Percentiles rank a stretch among this genome's conserved stretches.
These are phyloP conservation scores for Scutellaria baicalensis DNA, from an alignment of 257 asterid species.

Conservation along the genomic window DNA sequence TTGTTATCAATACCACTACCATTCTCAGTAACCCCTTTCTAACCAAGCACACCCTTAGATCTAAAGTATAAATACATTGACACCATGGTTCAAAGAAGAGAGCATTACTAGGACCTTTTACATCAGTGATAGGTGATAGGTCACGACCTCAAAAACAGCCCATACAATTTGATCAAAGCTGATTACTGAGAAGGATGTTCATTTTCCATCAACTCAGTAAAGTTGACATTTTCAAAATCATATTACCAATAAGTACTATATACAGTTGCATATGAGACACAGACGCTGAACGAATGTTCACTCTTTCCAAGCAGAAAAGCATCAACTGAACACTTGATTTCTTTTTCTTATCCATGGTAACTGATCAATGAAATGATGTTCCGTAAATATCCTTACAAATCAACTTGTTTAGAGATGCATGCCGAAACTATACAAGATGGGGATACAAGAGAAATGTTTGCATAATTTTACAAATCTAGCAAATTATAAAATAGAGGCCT, in stretches of 20 bases:
- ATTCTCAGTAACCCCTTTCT: no score
- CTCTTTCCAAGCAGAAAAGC: conserved; percentile 7
- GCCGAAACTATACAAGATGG: background rate
- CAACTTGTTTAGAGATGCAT: background rate
- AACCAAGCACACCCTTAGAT: background rate
- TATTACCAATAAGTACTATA: background rate
- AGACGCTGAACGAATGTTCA: background rate
- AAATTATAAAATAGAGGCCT: background rate
- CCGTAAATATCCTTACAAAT: conserved; percentile 1
- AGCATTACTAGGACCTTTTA: background rate
- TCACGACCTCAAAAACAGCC: conserved; percentile 3
- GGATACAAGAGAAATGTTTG: background rate
- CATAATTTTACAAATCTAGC: conserved; percentile 1
- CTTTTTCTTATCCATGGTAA: background rate
- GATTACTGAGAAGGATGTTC: background rate
- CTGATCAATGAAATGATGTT: background rate
- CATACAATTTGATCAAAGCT: background rate
- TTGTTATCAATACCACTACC: no score
- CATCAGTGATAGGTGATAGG: background rate
- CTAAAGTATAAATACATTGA: background rate
- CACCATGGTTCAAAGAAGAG: background rate
- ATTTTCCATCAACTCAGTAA: background rate
- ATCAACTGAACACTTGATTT: background rate
- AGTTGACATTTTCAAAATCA: background rate
- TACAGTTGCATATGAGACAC: background rate